A percentile compares a stretch with the other conserved stretches of the same genome.
Conservation (phyloP, 176 grass and related monocot genomes). For the Cenchrus americanus region DNA sequence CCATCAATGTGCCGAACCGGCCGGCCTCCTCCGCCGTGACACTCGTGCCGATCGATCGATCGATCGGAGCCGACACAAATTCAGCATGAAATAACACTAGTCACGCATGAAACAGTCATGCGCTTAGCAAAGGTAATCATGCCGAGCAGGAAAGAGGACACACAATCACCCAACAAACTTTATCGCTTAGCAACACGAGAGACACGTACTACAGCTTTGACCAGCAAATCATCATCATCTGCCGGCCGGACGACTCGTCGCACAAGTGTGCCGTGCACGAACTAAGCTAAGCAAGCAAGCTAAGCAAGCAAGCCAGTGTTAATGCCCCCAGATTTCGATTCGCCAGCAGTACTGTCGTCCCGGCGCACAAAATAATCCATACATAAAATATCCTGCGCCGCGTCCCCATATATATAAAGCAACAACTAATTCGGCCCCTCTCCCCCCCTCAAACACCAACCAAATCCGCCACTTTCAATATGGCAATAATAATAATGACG, state of each 20-base stretch:
- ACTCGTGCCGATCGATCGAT: neutral
- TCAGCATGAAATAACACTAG: conserved; percentile 61
- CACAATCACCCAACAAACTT: conserved; percentile 28
- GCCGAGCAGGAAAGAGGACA: conserved; percentile 25
- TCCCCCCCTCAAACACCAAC: neutral
- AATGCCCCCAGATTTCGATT: neutral
- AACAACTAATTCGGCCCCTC: neutral
- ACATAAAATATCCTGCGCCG: conserved; percentile 57
- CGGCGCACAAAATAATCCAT: neutral
- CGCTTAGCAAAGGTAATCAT: conserved; percentile 33
- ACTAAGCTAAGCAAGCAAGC: neutral
- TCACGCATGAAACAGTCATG: conserved; percentile 7
- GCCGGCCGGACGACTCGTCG: neutral
- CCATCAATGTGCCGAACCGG: neutral
- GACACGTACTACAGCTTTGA: conserved; percentile 20
- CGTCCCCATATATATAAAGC: conserved; percentile 1
- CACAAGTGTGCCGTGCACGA: neutral
- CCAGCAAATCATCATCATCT: conserved; percentile 25
- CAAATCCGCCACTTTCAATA: conserved; percentile 21
- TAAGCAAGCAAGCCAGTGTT: neutral
- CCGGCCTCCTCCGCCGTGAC: neutral
- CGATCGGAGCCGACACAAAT: neutral
- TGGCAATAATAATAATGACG: neutral
- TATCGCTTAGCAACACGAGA: neutral
- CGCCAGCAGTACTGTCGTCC: neutral